phyloP scores from a whole-genome alignment of 805 yeast species.

The Wickerhamia fluorescens region DNA sequence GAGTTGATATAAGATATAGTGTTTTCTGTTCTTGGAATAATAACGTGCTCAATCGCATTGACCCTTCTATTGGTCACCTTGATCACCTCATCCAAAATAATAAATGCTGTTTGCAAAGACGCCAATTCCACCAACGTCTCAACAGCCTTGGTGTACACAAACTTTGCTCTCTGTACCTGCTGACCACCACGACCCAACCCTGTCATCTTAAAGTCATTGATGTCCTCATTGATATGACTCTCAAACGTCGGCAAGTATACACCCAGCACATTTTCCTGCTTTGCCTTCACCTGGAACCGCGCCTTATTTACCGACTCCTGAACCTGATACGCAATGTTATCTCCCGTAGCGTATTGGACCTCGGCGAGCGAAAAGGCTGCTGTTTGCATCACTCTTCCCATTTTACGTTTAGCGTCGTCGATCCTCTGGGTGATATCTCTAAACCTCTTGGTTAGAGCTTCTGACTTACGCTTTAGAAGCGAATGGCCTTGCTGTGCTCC shows the following conservation, averaged over 20 bases:
- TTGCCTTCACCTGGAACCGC: constrained; percentile 82
- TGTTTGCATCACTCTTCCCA: constrained; percentile 98
- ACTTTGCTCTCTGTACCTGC: constrained; percentile 91
- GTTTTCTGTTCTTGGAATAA: constrained; percentile 95
- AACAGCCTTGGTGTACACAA: constrained; percentile 91
- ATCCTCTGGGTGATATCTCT: constrained; percentile 92
- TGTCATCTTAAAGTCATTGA: constrained; percentile 91
- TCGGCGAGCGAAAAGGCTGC: constrained; percentile 97
- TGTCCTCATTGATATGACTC: constrained; percentile 70
- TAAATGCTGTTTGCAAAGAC: constrained; percentile 92
- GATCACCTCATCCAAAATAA: constrained; percentile 93
- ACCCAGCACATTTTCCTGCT: constrained; percentile 95
- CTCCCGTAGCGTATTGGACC: constrained; percentile 96
- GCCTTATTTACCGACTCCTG: constrained; percentile 91
- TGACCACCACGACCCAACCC: constrained; percentile 99
- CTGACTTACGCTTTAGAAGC: constrained; percentile 88
- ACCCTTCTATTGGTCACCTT: constrained; percentile 98
- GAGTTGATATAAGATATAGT: constrained; percentile 88
- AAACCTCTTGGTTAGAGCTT: constrained; percentile 92
- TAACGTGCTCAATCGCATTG: constrained; percentile 96
- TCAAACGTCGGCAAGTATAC: constrained; percentile 92
- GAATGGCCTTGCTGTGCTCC: constrained; percentile 98
- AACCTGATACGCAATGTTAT: constrained; percentile 89
- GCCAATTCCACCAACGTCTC: constrained; percentile 95
- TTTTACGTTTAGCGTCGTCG: constrained; percentile 91